Evolutionary conservation across 2,329 filamentous ascomycete species (phyloP), one percentile per base, ranked within the genome.

Genomic region (Microcyclosporella mali): DNA sequence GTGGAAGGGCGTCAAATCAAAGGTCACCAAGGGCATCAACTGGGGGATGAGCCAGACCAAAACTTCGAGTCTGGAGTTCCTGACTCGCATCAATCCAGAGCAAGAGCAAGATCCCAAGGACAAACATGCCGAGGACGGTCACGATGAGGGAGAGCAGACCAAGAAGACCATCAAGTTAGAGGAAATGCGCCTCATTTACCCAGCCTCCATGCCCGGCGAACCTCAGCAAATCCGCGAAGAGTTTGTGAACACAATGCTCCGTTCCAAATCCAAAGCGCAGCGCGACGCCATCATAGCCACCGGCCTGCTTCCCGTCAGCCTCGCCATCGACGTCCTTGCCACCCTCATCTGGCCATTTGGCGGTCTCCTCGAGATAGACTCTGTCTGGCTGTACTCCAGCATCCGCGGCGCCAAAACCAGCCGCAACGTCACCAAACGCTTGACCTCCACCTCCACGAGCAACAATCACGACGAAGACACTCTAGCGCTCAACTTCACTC

Each of bases 1-100:
- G 33, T 71, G 67, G 67, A 65, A 68, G 41, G 68, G 67, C 17
- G 51, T 70, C 43, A 70, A 70, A 37, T 62, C 64, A 19, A 64
- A 62, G 40, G 65, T 62, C 3, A 69, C 66, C 2, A 62, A 59
- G 27, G 62, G 66, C 8, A 66, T 70, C 28, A 57, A 59, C 28
- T 66, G 60, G 53, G 67, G 66, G 8, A 67, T 71, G 49, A 50
- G 53, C 21, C 57, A 62, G 44, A 69, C 68, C 3, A 68, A 65
- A 18, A 59, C 52, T 4, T 61, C 65, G 1, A 68, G 65, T 43
- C 56, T 70, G 8, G 69, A 71, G 31, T 71, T 71, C 43, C 50
- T 71, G 15, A 66, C 67, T 43, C 61, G 68, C 7, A 61, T 68
- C 3, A 57, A 33, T 37, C 48, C 29, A 28, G 40, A 41, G 29